A percentile compares a stretch with the other conserved stretches of the same genome.
Conservation (phyloP, 257 asterid species). For the Plectranthus barbatus region DNA sequence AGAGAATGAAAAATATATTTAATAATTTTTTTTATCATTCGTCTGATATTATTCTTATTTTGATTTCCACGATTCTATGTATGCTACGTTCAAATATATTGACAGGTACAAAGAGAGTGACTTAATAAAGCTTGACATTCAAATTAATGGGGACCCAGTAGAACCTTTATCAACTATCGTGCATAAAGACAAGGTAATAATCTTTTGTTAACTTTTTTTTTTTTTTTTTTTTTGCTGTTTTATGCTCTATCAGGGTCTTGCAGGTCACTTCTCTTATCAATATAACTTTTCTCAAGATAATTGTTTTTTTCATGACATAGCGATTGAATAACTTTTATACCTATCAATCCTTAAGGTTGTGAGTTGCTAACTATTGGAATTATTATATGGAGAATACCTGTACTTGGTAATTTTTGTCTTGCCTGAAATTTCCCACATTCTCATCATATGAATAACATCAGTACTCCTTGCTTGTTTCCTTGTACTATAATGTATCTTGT, state of each 20-base stretch:
- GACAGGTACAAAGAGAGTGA: conserved; percentile 82
- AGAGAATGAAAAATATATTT: neutral
- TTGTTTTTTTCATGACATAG: neutral
- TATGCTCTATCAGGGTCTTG: neutral
- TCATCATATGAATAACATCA: neutral
- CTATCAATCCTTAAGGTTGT: neutral
- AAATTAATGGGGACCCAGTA: conserved; percentile 83
- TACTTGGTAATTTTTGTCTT: neutral
- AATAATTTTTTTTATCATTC: neutral
- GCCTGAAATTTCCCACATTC: neutral
- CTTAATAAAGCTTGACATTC: conserved; percentile 91
- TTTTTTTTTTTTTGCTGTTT: neutral
- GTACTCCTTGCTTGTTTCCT: neutral
- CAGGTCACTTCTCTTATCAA: neutral
- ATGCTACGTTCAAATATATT: conserved; percentile 11
- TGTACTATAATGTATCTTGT: neutral
- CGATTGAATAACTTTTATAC: too few species aligned
- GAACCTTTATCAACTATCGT: conserved; percentile 97
- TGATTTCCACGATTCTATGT: neutral
- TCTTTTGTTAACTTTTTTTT: conserved; percentile 5
- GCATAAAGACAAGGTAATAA: conserved; percentile 84
- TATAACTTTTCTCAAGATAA: neutral
- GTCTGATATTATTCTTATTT: neutral
- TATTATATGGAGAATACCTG: neutral
- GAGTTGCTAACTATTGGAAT: neutral